phyloP scores from a whole-genome alignment of 169 alveolate species.

The Fabrea salina region DNA sequence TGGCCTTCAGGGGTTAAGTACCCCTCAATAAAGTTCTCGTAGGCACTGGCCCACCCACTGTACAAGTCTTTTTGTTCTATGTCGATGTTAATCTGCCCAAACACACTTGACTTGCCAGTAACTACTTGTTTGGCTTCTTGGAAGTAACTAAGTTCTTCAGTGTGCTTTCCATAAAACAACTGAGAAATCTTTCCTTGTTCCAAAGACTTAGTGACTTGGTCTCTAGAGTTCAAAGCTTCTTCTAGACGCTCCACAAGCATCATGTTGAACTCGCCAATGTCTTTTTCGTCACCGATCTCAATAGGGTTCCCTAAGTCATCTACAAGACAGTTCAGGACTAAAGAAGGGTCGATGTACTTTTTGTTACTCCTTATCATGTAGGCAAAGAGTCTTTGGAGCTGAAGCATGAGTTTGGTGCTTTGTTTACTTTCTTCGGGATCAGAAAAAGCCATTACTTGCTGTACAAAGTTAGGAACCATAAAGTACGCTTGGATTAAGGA shows the following conservation, averaged over 20 bases:
- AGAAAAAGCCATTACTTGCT: neutral
- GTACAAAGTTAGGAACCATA: slow-evolving; percentile 25
- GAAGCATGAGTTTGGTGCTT: neutral
- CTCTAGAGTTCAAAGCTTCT: slow-evolving; percentile 1
- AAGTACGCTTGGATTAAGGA: slow-evolving; percentile 31
- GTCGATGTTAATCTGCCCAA: slow-evolving; percentile 6
- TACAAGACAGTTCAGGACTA: neutral
- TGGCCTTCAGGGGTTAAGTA: neutral
- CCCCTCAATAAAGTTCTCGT: neutral
- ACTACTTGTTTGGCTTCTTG: neutral
- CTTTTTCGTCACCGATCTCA: slow-evolving; percentile 17
- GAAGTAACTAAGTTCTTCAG: neutral
- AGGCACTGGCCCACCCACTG: slow-evolving; percentile 11
- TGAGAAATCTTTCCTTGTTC: neutral
- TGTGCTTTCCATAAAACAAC: slow-evolving; percentile 13
- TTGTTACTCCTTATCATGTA: neutral
- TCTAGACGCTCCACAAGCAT: neutral
- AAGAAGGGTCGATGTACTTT: slow-evolving; percentile 21
- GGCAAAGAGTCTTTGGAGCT: slow-evolving; percentile 27
- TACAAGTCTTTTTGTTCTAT: neutral
- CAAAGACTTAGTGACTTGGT: no score
- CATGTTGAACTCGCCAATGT: slow-evolving; percentile 35
- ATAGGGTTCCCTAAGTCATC: slow-evolving; percentile 8
- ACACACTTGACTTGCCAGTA: neutral
- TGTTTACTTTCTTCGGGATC: neutral